Evolutionary conservation across 306 rosid species (phyloP).

Genomic region (Mimosa bimucronata): DNA sequence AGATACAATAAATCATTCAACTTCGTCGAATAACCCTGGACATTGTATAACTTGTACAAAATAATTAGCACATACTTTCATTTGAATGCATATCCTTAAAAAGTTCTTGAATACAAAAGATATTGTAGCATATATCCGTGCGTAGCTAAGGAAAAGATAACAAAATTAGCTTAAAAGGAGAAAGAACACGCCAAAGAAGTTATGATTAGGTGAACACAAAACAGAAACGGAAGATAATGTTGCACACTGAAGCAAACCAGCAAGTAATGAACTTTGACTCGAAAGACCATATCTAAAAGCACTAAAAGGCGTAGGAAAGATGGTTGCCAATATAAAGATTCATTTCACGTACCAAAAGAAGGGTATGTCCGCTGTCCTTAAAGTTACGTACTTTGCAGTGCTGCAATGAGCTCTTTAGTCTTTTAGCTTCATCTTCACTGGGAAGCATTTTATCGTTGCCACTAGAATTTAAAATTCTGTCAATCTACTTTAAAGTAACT

Average conservation of each 20-base stretch:
- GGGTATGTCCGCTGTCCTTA: conserved; percentile 85
- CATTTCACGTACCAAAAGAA: conserved; percentile 75
- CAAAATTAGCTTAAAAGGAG: background rate
- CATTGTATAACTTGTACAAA: background rate
- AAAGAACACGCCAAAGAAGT: background rate
- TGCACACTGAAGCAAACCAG: background rate
- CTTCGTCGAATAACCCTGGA: background rate
- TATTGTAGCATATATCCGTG: background rate
- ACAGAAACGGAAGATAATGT: background rate
- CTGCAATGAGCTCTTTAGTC: conserved; percentile 57
- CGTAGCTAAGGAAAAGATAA: background rate
- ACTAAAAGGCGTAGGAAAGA: background rate
- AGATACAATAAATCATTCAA: conserved; percentile 27
- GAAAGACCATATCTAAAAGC: background rate
- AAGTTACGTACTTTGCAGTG: conserved; percentile 74
- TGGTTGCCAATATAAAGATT: conserved; percentile 7
- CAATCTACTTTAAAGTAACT: conserved; percentile 39
- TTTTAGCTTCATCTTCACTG: conserved; percentile 74
- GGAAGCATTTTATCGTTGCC: conserved; percentile 93
- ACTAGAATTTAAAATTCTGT: conserved; percentile 56
- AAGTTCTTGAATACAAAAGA: background rate
- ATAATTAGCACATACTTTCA: conserved; percentile 5
- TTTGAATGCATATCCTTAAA: conserved; percentile 8
- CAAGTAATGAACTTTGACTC: background rate
- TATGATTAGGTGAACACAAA: background rate